phyloP scores from a whole-genome alignment of 257 asterid species.

The Cinchona pubescens region DNA sequence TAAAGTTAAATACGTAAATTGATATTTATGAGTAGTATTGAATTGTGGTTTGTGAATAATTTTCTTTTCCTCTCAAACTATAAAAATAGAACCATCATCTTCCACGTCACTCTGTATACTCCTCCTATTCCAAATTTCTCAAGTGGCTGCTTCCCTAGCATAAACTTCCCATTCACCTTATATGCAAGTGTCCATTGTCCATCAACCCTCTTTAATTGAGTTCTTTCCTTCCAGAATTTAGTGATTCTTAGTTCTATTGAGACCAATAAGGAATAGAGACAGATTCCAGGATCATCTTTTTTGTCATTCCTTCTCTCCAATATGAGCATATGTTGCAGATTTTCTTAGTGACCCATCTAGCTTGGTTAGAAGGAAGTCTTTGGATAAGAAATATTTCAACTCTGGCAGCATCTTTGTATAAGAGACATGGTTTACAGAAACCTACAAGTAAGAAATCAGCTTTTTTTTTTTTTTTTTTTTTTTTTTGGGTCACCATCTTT shows the following conservation, averaged over 20 bases:
- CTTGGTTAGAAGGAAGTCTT: slow-evolving; percentile 23
- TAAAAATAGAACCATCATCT: slow-evolving; percentile 15
- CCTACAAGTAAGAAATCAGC: slow-evolving; percentile 35
- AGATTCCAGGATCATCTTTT: slow-evolving; percentile 26
- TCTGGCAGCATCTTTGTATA: slow-evolving; percentile 20
- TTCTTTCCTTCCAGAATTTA: neutral
- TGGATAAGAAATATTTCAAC: slow-evolving; percentile 26
- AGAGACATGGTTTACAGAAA: slow-evolving; percentile 12
- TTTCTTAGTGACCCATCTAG: slow-evolving; percentile 27
- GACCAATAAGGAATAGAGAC: slow-evolving; percentile 30
- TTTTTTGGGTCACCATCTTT: too few species aligned
- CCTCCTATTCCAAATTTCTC: slow-evolving; percentile 13
- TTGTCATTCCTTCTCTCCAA: neutral
- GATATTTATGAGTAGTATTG: too few species aligned
- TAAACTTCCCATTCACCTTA: neutral
- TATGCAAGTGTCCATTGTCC: neutral
- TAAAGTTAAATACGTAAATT: too few species aligned
- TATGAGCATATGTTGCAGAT: slow-evolving; percentile 36
- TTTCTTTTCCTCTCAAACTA: too few species aligned
- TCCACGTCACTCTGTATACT: slow-evolving; percentile 17
- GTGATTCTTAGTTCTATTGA: neutral
- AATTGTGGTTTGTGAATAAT: too few species aligned
- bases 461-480: neutral
- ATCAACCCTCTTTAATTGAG: neutral
- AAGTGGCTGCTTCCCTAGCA: slow-evolving; percentile 6